These are phyloP conservation scores for carrot (Daucus carota) DNA, from an alignment of 129 eudicot genomes.

Conservation along the genomic window DNA sequence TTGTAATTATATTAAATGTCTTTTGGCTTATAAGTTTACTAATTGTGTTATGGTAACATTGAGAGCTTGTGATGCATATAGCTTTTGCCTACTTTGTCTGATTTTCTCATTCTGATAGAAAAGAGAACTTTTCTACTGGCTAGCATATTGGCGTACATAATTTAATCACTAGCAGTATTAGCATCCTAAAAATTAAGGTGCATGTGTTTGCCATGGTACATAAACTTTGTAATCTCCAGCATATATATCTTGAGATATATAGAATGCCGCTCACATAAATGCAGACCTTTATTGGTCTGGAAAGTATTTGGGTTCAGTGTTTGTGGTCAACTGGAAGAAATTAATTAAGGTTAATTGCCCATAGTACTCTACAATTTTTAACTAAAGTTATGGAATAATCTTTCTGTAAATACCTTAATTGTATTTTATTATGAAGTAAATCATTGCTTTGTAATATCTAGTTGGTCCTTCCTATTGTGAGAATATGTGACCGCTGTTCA, in stretches of 20 bases:
- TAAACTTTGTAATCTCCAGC: background rate
- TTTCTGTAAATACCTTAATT: background rate
- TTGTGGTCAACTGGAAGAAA: background rate
- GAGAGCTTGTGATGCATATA: conserved; percentile 5
- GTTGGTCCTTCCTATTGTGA: background rate
- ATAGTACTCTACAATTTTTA: background rate
- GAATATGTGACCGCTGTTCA: no score
- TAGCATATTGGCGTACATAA: background rate
- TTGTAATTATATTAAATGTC: background rate
- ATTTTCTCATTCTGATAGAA: background rate
- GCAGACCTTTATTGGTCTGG: background rate
- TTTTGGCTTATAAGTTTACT: background rate
- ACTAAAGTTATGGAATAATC: background rate
- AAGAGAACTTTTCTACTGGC: conserved; percentile 7
- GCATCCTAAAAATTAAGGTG: background rate
- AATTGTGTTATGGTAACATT: background rate
- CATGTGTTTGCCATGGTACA: background rate
- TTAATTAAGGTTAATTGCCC: background rate
- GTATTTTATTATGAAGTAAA: background rate
- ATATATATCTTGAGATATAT: background rate
- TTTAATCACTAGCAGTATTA: background rate
- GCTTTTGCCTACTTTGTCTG: conserved; percentile 18
- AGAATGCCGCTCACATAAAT: background rate
- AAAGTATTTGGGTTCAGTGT: background rate
- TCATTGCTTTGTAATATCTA: background rate